phyloP scores from a whole-genome alignment of 169 alveolate species.

The Eimeria brunetti region DNA sequence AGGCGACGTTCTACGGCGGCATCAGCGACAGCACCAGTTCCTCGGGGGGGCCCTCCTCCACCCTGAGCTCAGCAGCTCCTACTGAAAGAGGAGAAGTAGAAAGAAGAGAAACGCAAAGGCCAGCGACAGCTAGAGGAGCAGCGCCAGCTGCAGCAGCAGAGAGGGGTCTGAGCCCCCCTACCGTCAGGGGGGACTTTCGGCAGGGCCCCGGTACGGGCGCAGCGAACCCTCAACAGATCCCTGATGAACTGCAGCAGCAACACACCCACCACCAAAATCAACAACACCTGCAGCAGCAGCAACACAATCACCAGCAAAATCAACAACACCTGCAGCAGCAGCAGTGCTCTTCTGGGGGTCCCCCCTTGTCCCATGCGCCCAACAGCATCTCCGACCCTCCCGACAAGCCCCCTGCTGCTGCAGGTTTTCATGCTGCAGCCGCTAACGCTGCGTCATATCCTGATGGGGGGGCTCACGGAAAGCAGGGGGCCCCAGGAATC shows the following conservation, averaged over 20 bases:
- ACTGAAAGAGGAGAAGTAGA: background rate
- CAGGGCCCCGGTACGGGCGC: background rate
- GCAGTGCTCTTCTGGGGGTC: background rate
- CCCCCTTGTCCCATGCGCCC: background rate
- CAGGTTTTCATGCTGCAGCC: background rate
- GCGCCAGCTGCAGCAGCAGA: background rate
- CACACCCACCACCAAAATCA: background rate
- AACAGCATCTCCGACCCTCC: background rate
- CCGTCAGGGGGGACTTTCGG: background rate
- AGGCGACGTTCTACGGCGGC: background rate
- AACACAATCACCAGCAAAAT: background rate
- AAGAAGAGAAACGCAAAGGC: background rate
- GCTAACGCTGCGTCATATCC: background rate
- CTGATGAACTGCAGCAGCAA: background rate
- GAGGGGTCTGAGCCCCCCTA: background rate
- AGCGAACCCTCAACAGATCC: background rate
- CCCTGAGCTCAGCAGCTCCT: background rate
- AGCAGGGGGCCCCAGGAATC: background rate
- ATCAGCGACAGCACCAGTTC: constrained; percentile 2
- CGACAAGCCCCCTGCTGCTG: background rate
- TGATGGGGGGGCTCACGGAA: background rate
- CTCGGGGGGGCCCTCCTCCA: constrained; percentile 11
- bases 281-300: background rate
- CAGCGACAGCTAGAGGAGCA: background rate
- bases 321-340: background rate